Evolutionary conservation across 2,329 filamentous ascomycete genomes (phyloP).

Genomic region (Colletotrichum brevisporum): DNA sequence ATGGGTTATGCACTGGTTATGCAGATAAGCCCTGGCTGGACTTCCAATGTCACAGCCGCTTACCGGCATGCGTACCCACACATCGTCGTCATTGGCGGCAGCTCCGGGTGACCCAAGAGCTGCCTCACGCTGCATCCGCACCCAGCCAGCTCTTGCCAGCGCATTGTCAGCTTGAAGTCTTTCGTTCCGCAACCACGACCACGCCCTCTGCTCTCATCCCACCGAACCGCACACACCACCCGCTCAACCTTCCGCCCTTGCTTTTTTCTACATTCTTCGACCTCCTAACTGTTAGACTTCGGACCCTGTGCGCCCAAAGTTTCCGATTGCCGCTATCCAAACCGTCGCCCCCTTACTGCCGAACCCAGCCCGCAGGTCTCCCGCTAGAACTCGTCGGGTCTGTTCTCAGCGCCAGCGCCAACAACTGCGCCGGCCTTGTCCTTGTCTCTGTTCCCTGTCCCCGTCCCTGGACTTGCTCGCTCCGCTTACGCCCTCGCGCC

Average conservation of each 20-base stretch:
- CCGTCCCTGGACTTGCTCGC: constrained; percentile 7
- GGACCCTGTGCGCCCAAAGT: constrained; percentile 37
- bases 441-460: constrained; percentile 6
- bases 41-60: constrained; percentile 25
- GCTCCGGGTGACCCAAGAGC: constrained; percentile 17
- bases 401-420: constrained; percentile 17
- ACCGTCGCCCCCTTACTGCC: constrained; percentile 28
- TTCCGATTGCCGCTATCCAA: constrained; percentile 28
- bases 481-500: constrained; percentile 21
- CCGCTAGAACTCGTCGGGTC: constrained; percentile 13
- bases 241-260: constrained; percentile 25
- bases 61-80: constrained; percentile 33
- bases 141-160: neutral
- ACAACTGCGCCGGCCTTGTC: no score
- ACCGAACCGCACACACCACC: neutral
- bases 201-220: neutral
- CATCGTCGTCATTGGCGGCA: constrained; percentile 39
- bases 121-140: no score
- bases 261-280: constrained; percentile 28
- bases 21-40: constrained; percentile 6
- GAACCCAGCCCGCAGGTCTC: constrained; percentile 27
- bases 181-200: constrained; percentile 33
- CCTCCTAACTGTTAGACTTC: constrained; percentile 25
- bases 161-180: constrained; percentile 14
- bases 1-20: constrained; percentile 5